Base-by-base conservation (phyloP, 305 asterid species). In the Nicotiana rustica region DNA sequence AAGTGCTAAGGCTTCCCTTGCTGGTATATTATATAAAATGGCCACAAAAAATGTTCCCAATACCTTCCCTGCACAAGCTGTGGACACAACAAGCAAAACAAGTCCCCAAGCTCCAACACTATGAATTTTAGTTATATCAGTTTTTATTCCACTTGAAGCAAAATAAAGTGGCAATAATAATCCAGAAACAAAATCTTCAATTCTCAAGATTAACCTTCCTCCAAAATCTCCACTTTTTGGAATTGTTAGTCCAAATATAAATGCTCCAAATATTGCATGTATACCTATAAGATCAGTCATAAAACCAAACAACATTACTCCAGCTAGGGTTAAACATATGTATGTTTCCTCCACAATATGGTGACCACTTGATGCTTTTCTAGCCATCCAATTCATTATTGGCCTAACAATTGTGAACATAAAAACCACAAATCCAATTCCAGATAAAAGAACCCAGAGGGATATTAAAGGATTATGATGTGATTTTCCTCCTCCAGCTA, bases 111-210 rank as follows among this genome's bases (percentile, higher is more conserved):
- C 77, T 78, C 66, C 80, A 15, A 17, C 31, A 5, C 87, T 87
- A 12, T 77, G 49, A 17, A 90, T 88, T 19, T 81, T 82, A 2
- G 88, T 62, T 41, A 90, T 76, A 33, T 88, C 81, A 3, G 91
- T 89, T 67, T 90, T 90, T 78, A 90, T 52, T 15, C 92, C 92
- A 19, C 86, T 89, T 3, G 93, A 90, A 12, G 89, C 92, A 57
- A 87, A 90, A 67, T 90, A 90, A 13, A 90, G 36, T 3, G 93
- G 91, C 49, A 90, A 77, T 14, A 90, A 44, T 15, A 90, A 65
- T 3, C 91, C 91, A 60, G 85, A 77, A 2, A 90, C 93, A 31
- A 89, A 83, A 66, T 90, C 93, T 69, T 89, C 93, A n/a, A 85
- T 86, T 55, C 85, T 85, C 29, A 52, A 41, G 1, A 85, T 84